phyloP scores from a whole-genome alignment of 140 eudicot genomes.

The Oenanthe javanica region DNA sequence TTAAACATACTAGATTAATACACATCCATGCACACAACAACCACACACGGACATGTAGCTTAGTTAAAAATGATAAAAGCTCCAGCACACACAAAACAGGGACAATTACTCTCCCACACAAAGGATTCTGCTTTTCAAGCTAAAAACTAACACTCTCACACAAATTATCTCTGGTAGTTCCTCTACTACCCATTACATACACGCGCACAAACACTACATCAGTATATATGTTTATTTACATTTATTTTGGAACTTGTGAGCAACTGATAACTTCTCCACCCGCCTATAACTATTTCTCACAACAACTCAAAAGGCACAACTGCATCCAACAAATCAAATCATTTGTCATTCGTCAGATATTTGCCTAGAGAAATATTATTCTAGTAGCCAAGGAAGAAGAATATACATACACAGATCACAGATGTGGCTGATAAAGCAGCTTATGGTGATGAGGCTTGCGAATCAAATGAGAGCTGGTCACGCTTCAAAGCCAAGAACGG shows the following conservation, averaged over 20 bases:
- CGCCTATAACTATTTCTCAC: not conserved
- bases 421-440: not conserved
- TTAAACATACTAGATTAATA: no score
- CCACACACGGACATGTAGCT: not conserved
- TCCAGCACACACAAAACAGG: no score
- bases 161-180: not conserved
- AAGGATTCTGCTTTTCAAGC: not conserved
- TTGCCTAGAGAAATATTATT: not conserved
- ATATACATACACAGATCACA: not conserved
- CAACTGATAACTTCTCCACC: not conserved
- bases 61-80: no score
- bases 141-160: not conserved
- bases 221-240: no score
- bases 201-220: not conserved
- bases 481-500: slow-evolving; percentile 9
- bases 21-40: no score
- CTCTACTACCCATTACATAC: not conserved
- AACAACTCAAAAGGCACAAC: not conserved
- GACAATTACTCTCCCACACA: not conserved
- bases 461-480: not conserved
- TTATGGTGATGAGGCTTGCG: not conserved
- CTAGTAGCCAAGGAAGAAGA: not conserved
- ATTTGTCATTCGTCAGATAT: not conserved
- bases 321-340: not conserved
- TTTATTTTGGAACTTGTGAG: not conserved